Evolutionary conservation across 441 rosid species (phyloP).

Genomic region (Populus tomentosa): DNA sequence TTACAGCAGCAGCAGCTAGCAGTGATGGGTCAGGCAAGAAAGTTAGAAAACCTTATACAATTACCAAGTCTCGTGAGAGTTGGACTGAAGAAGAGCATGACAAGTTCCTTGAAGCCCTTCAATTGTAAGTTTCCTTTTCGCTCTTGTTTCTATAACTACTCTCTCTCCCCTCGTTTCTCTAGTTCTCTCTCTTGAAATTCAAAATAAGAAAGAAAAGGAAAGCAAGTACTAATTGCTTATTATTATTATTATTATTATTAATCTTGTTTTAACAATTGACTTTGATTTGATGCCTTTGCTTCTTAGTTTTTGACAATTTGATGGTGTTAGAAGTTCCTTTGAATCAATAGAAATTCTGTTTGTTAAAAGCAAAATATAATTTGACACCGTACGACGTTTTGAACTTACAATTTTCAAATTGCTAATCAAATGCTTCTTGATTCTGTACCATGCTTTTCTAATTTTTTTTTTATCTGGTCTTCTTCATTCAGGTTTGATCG

Average conservation of each 20-base stretch:
- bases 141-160: not conserved
- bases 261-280: not conserved
- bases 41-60: constrained; percentile 85
- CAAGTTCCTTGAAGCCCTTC: constrained; percentile 90
- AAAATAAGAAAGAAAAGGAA: not conserved
- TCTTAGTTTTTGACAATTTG: not conserved
- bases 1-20: not conserved
- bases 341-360: not conserved
- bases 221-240: not conserved
- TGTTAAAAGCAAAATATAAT: not conserved
- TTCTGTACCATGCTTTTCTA: constrained; percentile 19
- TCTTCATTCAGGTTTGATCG: constrained; percentile 63
- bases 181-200: not conserved
- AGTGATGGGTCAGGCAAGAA: constrained; percentile 41
- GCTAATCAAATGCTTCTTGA: not conserved
- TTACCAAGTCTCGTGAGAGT: constrained; percentile 89
- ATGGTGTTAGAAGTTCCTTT: not conserved
- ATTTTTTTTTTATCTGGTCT: not conserved
- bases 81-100: constrained; percentile 97
- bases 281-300: not conserved
- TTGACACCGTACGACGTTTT: not conserved
- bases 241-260: no score
- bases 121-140: constrained; percentile 42
- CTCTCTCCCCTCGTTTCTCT: not conserved
- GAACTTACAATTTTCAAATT: not conserved